Base-by-base conservation (phyloP, 2,329 filamentous ascomycete genomes). In the Pestalotiopsis sp. region DNA sequence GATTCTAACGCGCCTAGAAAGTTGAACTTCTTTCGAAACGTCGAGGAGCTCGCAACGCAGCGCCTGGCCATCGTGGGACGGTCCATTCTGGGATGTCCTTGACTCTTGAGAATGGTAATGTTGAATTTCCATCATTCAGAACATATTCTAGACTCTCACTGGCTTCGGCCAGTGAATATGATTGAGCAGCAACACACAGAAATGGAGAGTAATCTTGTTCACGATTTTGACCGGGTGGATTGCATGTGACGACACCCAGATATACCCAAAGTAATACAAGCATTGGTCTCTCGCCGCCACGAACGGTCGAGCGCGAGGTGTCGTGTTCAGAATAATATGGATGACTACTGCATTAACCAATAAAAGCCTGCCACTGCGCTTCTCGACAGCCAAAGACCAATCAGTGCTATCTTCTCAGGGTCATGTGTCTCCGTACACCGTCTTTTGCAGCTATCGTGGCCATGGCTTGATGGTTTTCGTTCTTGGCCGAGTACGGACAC, bases 381-480 rank as follows among this genome's bases (percentile, higher is more conserved):
- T 23, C 57, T 27, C 23, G 31, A 9, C 20, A 14, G 25, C 13
- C 20, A 27, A 27, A 27, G 3, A 59, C 57, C 23, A 59, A 27
- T 59, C 57, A 52, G 57, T 36, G 23, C 13, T 13, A 59, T 7
- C 2, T 25, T 12, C 23, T 6, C 23, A n/a, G 7, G 59, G 59
- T 39, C 59, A 62, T 62, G 59, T 62, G 59, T 31, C 14, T 38
- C 25, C 31, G 38, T 62, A 62, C 59, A 62, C 59, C 59, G 59
- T 62, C 13, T 39, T 62, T 62, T 62, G n/a, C 27, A 38, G 31
- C 59, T 62, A 31, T 62, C 59, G 59, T 62, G 59, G 59, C 27
- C 31, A 52, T 52, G 17, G n/a, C 45, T 52, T 52, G 17, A n/a
- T 9, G 9, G 45, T n/a, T 7, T 52, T 20, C 11, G 20, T 20